A percentile compares a stretch with the other conserved stretches of the same genome.
These are phyloP conservation scores for Coniferiporia sulphurascens DNA, from an alignment of 1,284 basidiomycete species.

Conservation along the genomic window DNA sequence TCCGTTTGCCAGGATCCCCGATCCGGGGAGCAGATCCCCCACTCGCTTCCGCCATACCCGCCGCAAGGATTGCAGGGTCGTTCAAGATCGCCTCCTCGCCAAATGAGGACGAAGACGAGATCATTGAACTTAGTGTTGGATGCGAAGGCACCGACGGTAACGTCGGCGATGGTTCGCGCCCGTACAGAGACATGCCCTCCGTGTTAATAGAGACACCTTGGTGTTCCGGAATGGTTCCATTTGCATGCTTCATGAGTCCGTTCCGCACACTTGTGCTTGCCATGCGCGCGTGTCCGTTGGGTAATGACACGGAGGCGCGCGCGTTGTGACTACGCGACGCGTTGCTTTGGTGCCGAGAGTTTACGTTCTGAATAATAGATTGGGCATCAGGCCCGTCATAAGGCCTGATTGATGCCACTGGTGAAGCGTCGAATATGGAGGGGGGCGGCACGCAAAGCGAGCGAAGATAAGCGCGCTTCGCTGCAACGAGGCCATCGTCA, in stretches of 20 bases:
- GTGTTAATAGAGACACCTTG: constrained; percentile 26
- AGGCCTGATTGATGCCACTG: constrained; percentile 64
- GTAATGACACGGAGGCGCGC: constrained; percentile 61
- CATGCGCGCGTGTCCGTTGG: constrained; percentile 30
- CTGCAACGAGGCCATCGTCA: constrained; percentile 38
- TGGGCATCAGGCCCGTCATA: constrained; percentile 95
- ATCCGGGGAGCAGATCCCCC: constrained; percentile 44
- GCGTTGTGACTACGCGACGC: constrained; percentile 63
- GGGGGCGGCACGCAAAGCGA: constrained; percentile 80
- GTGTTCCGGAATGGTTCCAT: constrained; percentile 49
- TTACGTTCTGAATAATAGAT: constrained; percentile 84
- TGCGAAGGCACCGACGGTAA: constrained; percentile 73
- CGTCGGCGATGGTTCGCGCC: constrained; percentile 72
- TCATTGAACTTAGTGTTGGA: constrained; percentile 76
- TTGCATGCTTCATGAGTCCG: constrained; percentile 30
- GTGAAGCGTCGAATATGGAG: constrained; percentile 53
- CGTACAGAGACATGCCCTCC: constrained; percentile 26
- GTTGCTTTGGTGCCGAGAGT: constrained; percentile 60
- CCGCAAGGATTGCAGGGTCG: constrained; percentile 64
- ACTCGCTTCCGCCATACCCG: constrained; percentile 35
- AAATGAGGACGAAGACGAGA: constrained; percentile 62
- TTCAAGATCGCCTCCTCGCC: constrained; percentile 40
- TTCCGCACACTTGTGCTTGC: constrained; percentile 34
- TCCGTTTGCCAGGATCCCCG: constrained; percentile 78
- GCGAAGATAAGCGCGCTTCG: constrained; percentile 92